phyloP scores from a whole-genome alignment of 148 eudicot species.

The Rhododendron mucronatum region DNA sequence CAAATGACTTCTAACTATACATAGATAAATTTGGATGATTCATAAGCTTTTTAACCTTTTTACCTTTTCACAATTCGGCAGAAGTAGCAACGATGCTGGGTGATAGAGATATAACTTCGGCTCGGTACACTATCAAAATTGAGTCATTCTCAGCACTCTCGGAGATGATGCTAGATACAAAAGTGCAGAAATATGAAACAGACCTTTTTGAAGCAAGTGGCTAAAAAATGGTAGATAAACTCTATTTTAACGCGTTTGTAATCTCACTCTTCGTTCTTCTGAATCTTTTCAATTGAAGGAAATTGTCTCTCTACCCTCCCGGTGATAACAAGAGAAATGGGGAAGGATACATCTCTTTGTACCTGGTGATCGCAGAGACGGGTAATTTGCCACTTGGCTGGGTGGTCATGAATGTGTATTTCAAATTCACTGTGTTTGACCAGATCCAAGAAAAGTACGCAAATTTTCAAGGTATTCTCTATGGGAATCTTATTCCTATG shows the following conservation, averaged over 20 bases:
- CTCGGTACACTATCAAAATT: background rate
- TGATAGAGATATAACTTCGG: background rate
- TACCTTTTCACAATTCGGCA: background rate
- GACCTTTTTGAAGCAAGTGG: constrained; percentile 2
- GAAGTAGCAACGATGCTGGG: background rate
- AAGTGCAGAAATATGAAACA: background rate
- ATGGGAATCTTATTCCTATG: background rate
- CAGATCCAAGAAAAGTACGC: background rate
- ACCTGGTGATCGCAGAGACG: background rate
- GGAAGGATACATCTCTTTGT: background rate
- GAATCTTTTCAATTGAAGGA: background rate
- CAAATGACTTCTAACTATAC: too few species aligned
- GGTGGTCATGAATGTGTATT: background rate
- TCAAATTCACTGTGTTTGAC: background rate
- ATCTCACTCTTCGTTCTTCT: background rate
- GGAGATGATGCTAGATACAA: background rate
- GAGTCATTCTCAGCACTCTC: background rate
- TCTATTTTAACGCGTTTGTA: background rate
- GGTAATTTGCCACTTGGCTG: constrained; percentile 4
- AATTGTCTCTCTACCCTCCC: background rate
- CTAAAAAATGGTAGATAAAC: background rate
- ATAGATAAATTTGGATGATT: too few species aligned
- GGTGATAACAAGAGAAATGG: background rate
- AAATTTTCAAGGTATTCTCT: background rate
- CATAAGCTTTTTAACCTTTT: too few species aligned